phyloP scores from a whole-genome alignment of 805 yeast genomes.

The Metschnikowia gelsemii region DNA sequence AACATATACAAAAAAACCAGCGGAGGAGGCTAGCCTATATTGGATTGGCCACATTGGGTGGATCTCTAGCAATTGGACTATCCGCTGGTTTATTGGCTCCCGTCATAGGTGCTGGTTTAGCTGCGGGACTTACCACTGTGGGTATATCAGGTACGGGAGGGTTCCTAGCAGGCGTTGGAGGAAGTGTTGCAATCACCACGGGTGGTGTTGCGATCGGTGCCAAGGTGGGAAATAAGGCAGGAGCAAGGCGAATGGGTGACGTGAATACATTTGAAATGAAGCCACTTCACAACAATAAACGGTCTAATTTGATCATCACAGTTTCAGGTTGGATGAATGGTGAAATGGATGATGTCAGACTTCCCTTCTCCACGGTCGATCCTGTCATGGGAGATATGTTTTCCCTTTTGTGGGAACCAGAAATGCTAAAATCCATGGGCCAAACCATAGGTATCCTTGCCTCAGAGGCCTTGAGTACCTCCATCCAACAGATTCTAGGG shows the following conservation, averaged over 20 bases:
- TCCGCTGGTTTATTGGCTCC: conserved; percentile 97
- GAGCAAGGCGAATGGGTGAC: conserved; percentile 82
- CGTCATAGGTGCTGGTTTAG: conserved; percentile 96
- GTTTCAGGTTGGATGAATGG: conserved; percentile 98
- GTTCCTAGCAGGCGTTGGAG: conserved; percentile 94
- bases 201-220: conserved; percentile 93
- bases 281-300: conserved; percentile 86
- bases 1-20: conserved; percentile 64
- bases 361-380: conserved; percentile 94
- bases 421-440: conserved; percentile 92
- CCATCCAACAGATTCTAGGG: conserved; percentile 93
- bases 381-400: conserved; percentile 97
- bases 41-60: conserved; percentile 95
- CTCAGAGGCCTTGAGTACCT: conserved; percentile 86
- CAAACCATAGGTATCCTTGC: conserved; percentile 93
- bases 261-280: conserved; percentile 92
- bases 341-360: conserved; percentile 88
- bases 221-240: conserved; percentile 79
- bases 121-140: conserved; percentile 93
- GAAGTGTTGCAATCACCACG: conserved; percentile 89
- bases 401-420: conserved; percentile 96
- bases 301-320: conserved; percentile 83
- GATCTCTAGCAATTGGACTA: conserved; percentile 88
- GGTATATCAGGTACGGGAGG: conserved; percentile 94
- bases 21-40: conserved; percentile 76